These are phyloP conservation scores for Cyberlindnera nakhonratchasimensis DNA, from an alignment of 805 yeast species.

Conservation along the genomic window DNA sequence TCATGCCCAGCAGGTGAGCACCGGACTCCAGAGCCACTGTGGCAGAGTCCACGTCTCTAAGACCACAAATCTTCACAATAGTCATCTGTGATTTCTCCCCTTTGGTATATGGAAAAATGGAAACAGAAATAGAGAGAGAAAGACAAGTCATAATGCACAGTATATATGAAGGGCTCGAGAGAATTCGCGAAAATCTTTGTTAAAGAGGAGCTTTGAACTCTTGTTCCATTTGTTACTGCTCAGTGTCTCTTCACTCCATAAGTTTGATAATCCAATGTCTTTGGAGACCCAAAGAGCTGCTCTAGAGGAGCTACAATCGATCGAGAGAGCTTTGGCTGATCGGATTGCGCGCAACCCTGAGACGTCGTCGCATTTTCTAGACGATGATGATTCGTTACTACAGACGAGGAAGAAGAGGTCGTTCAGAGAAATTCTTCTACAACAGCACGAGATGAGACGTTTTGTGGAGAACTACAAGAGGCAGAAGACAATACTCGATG, in stretches of 20 bases:
- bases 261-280: slow-evolving; percentile 24
- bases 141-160: background rate
- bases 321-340: slow-evolving; percentile 63
- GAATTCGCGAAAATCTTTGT: background rate
- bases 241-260: too few relatives aligned
- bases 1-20: slow-evolving; percentile 78
- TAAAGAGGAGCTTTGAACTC: too few relatives aligned
- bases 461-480: slow-evolving; percentile 46
- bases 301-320: slow-evolving; percentile 64
- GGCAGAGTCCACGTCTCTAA: slow-evolving; percentile 67
- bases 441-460: slow-evolving; percentile 61
- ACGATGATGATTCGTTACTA: slow-evolving; percentile 30
- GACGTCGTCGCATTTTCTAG: slow-evolving; percentile 37
- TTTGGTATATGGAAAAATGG: background rate
- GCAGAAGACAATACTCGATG: background rate
- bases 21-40: slow-evolving; percentile 62
- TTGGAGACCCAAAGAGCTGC: slow-evolving; percentile 38
- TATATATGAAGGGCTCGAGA: too few relatives aligned
- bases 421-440: slow-evolving; percentile 48
- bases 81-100: too few relatives aligned
- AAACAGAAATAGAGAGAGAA: background rate
- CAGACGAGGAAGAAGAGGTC: slow-evolving; percentile 38
- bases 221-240: too few relatives aligned
- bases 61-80: slow-evolving; percentile 84
- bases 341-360: slow-evolving; percentile 62